phyloP scores from a whole-genome alignment of 805 yeast species.

The Hanseniaspora nectarophila region DNA sequence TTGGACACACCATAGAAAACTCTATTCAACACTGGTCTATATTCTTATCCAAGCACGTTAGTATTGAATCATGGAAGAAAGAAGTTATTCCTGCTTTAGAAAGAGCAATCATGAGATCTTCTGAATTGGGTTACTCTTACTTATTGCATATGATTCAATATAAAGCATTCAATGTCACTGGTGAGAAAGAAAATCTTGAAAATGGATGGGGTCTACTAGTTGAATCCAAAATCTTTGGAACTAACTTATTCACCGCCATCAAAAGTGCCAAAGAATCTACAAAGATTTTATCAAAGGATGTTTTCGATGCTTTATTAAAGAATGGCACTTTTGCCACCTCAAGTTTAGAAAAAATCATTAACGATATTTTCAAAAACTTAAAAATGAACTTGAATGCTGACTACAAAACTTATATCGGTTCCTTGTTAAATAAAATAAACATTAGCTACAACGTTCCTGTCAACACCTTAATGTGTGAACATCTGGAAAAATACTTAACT shows the following conservation, averaged over 20 bases:
- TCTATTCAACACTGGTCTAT: not conserved
- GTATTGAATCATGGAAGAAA: not conserved
- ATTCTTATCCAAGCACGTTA: not conserved
- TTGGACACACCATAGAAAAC: not conserved
- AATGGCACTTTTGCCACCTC: slow-evolving; percentile 22
- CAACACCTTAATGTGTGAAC: slow-evolving; percentile 30
- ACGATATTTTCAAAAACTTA: slow-evolving; percentile 44
- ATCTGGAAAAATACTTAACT: slow-evolving; percentile 40
- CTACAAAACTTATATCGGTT: slow-evolving; percentile 44
- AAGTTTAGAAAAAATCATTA: slow-evolving; percentile 31
- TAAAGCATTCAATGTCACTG: not conserved
- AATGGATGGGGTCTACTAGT: slow-evolving; percentile 8
- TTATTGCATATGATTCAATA: slow-evolving; percentile 35
- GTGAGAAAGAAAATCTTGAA: not conserved
- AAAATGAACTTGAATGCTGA: slow-evolving; percentile 55
- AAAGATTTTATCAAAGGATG: slow-evolving; percentile 38
- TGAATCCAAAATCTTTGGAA: slow-evolving; percentile 5
- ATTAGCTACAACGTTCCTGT: slow-evolving; percentile 25
- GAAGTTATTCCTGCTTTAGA: slow-evolving; percentile 46
- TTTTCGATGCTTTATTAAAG: slow-evolving; percentile 23
- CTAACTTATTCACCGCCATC: slow-evolving; percentile 30
- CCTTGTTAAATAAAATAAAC: slow-evolving; percentile 32
- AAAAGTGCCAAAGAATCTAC: slow-evolving; percentile 63
- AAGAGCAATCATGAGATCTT: slow-evolving; percentile 63
- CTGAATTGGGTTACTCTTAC: slow-evolving; percentile 56